These are phyloP conservation scores for Corymbia maculata DNA, from an alignment of 345 rosid species.

Conservation along the genomic window DNA sequence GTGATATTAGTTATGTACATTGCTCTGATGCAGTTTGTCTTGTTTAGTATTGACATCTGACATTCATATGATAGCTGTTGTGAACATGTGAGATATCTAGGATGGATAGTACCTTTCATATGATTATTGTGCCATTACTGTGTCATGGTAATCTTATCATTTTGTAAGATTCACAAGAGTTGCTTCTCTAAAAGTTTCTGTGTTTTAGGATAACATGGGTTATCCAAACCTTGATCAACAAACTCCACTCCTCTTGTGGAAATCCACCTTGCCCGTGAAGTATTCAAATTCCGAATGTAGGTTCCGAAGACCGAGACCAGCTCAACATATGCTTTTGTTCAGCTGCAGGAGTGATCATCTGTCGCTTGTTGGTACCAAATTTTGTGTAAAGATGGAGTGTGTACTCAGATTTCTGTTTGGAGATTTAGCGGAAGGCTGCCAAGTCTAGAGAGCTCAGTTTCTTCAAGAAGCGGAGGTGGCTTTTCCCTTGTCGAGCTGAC, in stretches of 20 bases:
- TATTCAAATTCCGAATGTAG: slow-evolving; percentile 15
- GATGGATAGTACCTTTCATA: background rate
- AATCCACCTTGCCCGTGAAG: background rate
- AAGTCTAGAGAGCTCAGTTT: background rate
- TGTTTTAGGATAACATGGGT: no score
- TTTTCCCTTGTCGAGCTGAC: background rate
- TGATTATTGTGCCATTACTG: background rate
- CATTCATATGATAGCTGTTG: background rate
- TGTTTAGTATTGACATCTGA: background rate
- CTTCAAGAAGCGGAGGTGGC: background rate
- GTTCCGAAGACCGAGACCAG: slow-evolving; percentile 60
- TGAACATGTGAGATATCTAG: background rate
- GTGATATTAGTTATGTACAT: no score
- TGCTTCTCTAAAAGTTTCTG: background rate
- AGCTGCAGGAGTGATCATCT: slow-evolving; percentile 25
- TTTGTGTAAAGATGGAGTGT: background rate
- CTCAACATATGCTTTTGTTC: slow-evolving; percentile 46
- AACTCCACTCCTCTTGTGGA: background rate
- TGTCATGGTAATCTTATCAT: background rate
- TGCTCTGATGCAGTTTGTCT: background rate
- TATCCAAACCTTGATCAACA: background rate
- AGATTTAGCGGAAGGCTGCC: background rate
- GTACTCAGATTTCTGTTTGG: background rate
- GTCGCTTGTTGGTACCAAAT: background rate
- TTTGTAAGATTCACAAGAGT: background rate